Evolutionary conservation across 352 stramenopile genomes (phyloP).

Genomic region (Paralagenidium karlingii): DNA sequence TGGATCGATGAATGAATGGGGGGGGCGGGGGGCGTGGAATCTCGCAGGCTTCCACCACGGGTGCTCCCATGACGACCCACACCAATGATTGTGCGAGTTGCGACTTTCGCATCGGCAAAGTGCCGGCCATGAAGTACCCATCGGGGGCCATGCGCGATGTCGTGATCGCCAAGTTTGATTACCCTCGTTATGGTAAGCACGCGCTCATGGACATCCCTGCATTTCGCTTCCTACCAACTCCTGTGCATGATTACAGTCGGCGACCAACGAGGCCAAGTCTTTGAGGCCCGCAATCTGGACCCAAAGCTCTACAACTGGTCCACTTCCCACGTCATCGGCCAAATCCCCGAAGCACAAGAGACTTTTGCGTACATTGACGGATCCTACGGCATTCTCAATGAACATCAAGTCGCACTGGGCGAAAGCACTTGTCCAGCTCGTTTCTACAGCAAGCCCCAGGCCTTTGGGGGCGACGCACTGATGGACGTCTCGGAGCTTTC

Average conservation of each 20-base stretch:
- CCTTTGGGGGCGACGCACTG: conserved; percentile 64
- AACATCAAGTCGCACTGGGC: conserved; percentile 68
- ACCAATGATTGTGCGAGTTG: conserved; percentile 74
- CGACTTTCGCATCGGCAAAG: conserved; percentile 73
- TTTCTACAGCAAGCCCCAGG: conserved; percentile 45
- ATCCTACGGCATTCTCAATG: conserved; percentile 76
- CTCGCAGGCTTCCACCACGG: conserved; percentile 46
- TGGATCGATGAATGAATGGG: too few relatives aligned
- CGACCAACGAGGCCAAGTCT: conserved; percentile 35
- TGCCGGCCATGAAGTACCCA: conserved; percentile 40
- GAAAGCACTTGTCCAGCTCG: conserved; percentile 66
- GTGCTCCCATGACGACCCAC: conserved; percentile 68
- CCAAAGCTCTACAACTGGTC: conserved; percentile 57
- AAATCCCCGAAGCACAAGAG: conserved; percentile 45
- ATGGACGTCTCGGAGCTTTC: conserved; percentile 84
- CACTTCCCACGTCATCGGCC: conserved; percentile 38
- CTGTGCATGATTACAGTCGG: conserved; percentile 23
- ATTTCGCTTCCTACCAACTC: neutral
- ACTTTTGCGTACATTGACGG: conserved; percentile 75
- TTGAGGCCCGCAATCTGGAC: conserved; percentile 49
- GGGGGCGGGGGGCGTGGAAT: too few relatives aligned
- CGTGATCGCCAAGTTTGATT: conserved; percentile 38
- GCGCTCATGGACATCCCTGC: neutral
- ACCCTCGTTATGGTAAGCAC: conserved; percentile 58
- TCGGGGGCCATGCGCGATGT: conserved; percentile 32